phyloP scores from a whole-genome alignment of 768 basidiomycete genomes.

The Russula dissimulans region DNA sequence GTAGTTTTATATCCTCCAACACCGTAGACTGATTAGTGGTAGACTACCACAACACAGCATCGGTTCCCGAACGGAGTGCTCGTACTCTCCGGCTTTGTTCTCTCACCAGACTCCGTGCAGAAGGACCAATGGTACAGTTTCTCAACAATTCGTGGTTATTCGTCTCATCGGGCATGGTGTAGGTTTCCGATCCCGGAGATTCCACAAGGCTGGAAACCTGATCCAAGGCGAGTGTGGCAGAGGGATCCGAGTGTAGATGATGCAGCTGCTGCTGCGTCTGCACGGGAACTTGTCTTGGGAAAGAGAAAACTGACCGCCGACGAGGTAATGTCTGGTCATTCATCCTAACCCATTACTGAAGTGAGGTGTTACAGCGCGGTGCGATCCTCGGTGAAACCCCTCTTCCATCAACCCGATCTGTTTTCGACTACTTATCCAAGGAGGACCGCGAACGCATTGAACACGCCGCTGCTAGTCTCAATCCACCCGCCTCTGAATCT shows the following conservation, averaged over 20 bases:
- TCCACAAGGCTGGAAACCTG: conserved; percentile 76
- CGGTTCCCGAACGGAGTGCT: conserved; percentile 68
- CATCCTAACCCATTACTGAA: neutral
- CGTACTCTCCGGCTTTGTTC: conserved; percentile 66
- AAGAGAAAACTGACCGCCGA: conserved; percentile 17
- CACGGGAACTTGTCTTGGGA: conserved; percentile 48
- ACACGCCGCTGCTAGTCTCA: conserved; percentile 35
- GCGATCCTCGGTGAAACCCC: conserved; percentile 73
- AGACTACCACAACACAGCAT: conserved; percentile 22
- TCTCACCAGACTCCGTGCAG: conserved; percentile 55
- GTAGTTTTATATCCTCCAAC: neutral
- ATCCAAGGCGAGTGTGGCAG: conserved; percentile 73
- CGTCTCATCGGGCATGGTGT: conserved; percentile 14
- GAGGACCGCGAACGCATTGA: conserved; percentile 84
- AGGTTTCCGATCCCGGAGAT: conserved; percentile 84
- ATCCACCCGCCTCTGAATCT: conserved; percentile 22
- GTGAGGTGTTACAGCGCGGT: conserved; percentile 53
- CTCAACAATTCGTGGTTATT: conserved; percentile 13
- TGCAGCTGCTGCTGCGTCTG: conserved; percentile 29
- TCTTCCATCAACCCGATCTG: conserved; percentile 62
- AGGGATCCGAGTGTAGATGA: conserved; percentile 32
- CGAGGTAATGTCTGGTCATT: neutral
- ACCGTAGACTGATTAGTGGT: conserved; percentile 11
- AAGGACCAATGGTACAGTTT: conserved; percentile 58
- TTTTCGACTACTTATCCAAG: conserved; percentile 91